Evolutionary conservation across 2,329 filamentous ascomycete genomes (phyloP), one percentile per base, ranked within the genome.

Genomic region (Mollisiaceae sp.): DNA sequence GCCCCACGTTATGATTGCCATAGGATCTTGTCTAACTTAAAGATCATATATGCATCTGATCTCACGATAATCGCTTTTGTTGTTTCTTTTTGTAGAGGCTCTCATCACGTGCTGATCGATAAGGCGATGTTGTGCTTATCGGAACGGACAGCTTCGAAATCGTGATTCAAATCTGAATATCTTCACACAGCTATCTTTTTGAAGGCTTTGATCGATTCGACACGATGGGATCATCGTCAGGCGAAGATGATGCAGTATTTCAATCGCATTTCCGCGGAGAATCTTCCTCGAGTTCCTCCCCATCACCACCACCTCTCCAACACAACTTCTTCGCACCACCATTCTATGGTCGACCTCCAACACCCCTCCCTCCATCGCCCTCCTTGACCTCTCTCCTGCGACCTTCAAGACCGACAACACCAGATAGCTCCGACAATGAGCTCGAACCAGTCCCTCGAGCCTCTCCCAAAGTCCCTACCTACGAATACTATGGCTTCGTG

Each of bases 401-500:
- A 1, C 92, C 92, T 2, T 97, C 93, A 32, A 86, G 94, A n/a
- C 94, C 94, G 0, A 97, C 92, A 1, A 98, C 94, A 0, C 94
- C 95, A 15, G 94, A 97, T 75, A 92, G 90, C 45, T 96, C 92
- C 0, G 94, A 97, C 79, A 91, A 94, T 71, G 94, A 98, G 72
- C 86, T 91, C 43, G 88, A 85, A 35, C 88, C 84, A 1, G 87
- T 97, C 20, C 92, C 94, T 6, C 90, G 93, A 63, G 94, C 93
- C 1, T 90, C 90, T 62, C 95, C 95, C 1, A 93, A 95, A 76
- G 94, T 99, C 2, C 95, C 95, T n/a, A 99, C 95, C 0, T 98
- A 99, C 81, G 95, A 99, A 77, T 99, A 98, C 86, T 98, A 98
- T 78, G 95, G 95, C 77, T 99, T 99, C 80, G 94, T 97, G 62